A percentile compares a stretch with the other conserved stretches of the same genome.
phyloP scores from a whole-genome alignment of 306 rosid genomes.

The Citrullus colocynthis region DNA sequence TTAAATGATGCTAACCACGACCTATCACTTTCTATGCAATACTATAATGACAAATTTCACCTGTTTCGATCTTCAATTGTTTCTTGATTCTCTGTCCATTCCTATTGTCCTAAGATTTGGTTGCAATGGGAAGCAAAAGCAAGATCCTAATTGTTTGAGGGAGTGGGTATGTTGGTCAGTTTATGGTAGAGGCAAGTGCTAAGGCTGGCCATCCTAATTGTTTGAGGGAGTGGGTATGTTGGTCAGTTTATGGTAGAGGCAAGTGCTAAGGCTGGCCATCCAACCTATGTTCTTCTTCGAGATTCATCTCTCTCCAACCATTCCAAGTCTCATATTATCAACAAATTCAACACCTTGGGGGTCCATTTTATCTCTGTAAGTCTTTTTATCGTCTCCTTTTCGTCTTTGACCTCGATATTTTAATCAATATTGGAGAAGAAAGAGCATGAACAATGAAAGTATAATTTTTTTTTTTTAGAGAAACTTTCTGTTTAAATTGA shows the following conservation, averaged over 20 bases:
- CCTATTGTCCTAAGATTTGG: not conserved
- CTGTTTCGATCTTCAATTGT: too few species aligned
- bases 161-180: not conserved
- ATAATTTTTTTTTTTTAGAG: too few species aligned
- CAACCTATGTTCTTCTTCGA: not conserved
- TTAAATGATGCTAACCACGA: too few species aligned
- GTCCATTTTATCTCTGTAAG: not conserved
- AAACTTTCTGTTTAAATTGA: too few species aligned
- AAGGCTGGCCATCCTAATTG: not conserved
- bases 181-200: not conserved
- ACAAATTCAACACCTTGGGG: not conserved
- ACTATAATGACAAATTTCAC: too few species aligned
- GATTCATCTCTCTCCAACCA: not conserved
- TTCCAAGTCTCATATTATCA: not conserved
- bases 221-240: not conserved
- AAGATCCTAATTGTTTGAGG: not conserved
- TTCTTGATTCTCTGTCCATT: too few species aligned
- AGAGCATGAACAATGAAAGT: too few species aligned
- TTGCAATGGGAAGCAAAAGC: not conserved
- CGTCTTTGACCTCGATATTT: too few species aligned
- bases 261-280: not conserved
- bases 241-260: not conserved
- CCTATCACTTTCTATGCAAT: too few species aligned
- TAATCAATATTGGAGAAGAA: too few species aligned
- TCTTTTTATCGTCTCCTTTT: not conserved